These are phyloP conservation scores for Colletotrichum tropicicola DNA, from an alignment of 2,329 filamentous ascomycete genomes.

Conservation along the genomic window DNA sequence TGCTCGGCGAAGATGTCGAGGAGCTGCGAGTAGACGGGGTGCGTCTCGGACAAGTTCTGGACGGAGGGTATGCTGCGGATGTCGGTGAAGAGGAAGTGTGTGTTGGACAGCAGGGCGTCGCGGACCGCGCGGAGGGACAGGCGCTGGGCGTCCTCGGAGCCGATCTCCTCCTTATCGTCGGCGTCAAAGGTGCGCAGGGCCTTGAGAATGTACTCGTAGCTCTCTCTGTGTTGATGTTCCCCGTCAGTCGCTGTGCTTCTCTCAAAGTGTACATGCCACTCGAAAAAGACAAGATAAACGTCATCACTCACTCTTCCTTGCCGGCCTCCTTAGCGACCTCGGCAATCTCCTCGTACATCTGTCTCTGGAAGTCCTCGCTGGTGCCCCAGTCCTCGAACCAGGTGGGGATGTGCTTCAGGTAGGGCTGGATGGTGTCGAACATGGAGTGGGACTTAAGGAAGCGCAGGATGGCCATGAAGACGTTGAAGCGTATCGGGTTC, in stretches of 20 bases:
- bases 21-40: slow-evolving; percentile 87
- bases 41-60: slow-evolving; percentile 85
- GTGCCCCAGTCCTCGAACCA: slow-evolving; percentile 89
- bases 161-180: slow-evolving; percentile 61
- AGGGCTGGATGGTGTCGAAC: slow-evolving; percentile 85
- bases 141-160: slow-evolving; percentile 68
- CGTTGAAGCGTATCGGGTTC: slow-evolving; percentile 86
- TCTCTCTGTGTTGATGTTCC: slow-evolving; percentile 49
- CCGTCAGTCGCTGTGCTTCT: background rate
- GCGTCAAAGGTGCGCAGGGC: slow-evolving; percentile 69
- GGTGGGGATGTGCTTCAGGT: slow-evolving; percentile 81
- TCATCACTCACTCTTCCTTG: slow-evolving; percentile 73
- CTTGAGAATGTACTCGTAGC: slow-evolving; percentile 74
- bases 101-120: slow-evolving; percentile 60
- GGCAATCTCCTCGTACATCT: slow-evolving; percentile 83
- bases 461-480: slow-evolving; percentile 87
- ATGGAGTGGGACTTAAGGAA: slow-evolving; percentile 79
- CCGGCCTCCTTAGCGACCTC: slow-evolving; percentile 82
- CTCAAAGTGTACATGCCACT: background rate
- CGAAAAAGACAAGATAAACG: no score
- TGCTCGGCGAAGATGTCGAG: slow-evolving; percentile 96
- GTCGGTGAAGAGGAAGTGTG: slow-evolving; percentile 78
- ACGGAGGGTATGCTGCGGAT: slow-evolving; percentile 84
- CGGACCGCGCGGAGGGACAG: slow-evolving; percentile 67
- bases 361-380: slow-evolving; percentile 83